These are phyloP conservation scores for Suillus paluster DNA, from an alignment of 768 basidiomycete species.

Conservation along the genomic window DNA sequence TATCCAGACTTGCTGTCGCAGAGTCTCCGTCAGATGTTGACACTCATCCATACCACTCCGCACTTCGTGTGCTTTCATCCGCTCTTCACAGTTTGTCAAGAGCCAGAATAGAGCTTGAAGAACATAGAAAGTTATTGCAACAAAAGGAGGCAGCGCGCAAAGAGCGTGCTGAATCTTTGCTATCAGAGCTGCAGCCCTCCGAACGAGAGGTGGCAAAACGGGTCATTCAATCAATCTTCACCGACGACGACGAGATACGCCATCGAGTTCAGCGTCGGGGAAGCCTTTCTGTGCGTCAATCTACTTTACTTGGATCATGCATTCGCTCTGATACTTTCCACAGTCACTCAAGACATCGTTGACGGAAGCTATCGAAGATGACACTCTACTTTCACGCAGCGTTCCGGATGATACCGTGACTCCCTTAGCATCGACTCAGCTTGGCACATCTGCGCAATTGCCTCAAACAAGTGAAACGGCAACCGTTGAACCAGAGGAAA, in stretches of 20 bases:
- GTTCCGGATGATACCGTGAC: slow-evolving; percentile 27
- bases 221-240: slow-evolving; percentile 69
- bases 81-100: slow-evolving; percentile 63
- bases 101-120: slow-evolving; percentile 67
- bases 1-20: slow-evolving; percentile 51
- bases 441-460: slow-evolving; percentile 1
- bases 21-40: slow-evolving; percentile 52
- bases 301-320: background rate
- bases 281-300: slow-evolving; percentile 57
- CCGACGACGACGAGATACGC: slow-evolving; percentile 45
- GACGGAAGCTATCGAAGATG: slow-evolving; percentile 54
- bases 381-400: slow-evolving; percentile 41
- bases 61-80: slow-evolving; percentile 70
- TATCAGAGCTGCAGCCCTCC: slow-evolving; percentile 59
- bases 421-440: slow-evolving; percentile 16
- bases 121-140: slow-evolving; percentile 50
- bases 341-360: slow-evolving; percentile 53
- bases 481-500: background rate
- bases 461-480: background rate
- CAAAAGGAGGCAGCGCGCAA: slow-evolving; percentile 64
- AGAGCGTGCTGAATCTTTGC: slow-evolving; percentile 54
- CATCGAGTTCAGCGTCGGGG: slow-evolving; percentile 59
- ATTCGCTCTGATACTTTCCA: slow-evolving; percentile 6
- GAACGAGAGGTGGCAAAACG: slow-evolving; percentile 72
- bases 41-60: slow-evolving; percentile 65